Base-by-base conservation (phyloP, 768 basidiomycete species). In the Suillus subaureus region DNA sequence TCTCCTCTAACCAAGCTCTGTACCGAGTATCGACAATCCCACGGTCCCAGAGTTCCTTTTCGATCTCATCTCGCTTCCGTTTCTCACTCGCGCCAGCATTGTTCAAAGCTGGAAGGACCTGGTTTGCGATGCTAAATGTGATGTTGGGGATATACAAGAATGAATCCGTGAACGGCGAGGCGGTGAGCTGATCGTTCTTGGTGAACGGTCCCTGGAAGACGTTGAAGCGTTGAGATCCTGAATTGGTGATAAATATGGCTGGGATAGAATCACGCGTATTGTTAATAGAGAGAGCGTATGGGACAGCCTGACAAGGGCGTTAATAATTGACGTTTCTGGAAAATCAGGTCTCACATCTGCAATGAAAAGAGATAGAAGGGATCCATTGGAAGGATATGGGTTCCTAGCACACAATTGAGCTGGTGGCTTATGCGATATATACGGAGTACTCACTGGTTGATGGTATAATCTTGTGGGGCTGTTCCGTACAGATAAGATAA, bases 141-240 rank as follows among this genome's bases (percentile, higher is more conserved):
- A 93, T 79, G 52, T 84, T 77, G 6, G 88, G 77, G 64, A 93
- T 82, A 75, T 82, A 93, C 26, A 84, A 66, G 80, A 92, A 91
- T 11, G 79, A 66, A 71, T 93, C 87, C 0, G 78, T 74, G 72
- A 91, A 95, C 0, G 93, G 91, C 7, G 85, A 87, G 2, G 85
- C 85, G 0, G 91, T 91, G 54, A 94, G 82, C 69, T 93, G 89
- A 74, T 95, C 92, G 73, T 94, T 91, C 74, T 87, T 87, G 37
- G 89, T 90, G 78, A 95, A 94, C 3, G 86, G 71, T 2, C 93
- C 93, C 2, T 81, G 69, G 71, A 86, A 88, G 61, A 93, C 74
- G 69, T 90, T 84, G 76, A 87, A 92, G 60, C 91, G 86, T 70
- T 87, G 80, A 13, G 81, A 85, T 13, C 85, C 89, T 2, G 89